A percentile compares a stretch with the other conserved stretches of the same genome.
These are phyloP conservation scores for Dothideomycetes sp. DNA, from an alignment of 2,329 filamentous ascomycete genomes.

Conservation along the genomic window DNA sequence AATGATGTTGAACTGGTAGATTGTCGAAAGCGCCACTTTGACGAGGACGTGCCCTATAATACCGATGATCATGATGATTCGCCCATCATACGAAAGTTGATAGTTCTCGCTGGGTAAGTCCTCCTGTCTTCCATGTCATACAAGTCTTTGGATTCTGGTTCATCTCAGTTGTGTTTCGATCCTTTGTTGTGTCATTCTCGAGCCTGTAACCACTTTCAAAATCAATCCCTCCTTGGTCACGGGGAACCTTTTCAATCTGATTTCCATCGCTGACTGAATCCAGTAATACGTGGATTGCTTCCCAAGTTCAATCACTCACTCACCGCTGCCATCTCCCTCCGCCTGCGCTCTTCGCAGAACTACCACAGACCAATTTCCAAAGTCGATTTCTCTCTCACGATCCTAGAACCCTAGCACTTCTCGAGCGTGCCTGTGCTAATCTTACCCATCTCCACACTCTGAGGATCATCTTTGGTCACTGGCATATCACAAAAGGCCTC, in stretches of 20 bases:
- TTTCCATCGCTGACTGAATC: constrained; percentile 9
- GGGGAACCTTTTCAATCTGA: background rate
- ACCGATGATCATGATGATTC: constrained; percentile 29
- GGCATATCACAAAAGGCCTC: constrained; percentile 27
- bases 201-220: too few relatives aligned
- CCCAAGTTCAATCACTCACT: constrained; percentile 30
- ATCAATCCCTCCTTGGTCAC: background rate
- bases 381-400: constrained; percentile 29
- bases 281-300: constrained; percentile 29
- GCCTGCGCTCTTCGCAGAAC: constrained; percentile 32
- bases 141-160: background rate
- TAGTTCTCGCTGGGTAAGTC: constrained; percentile 27
- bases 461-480: constrained; percentile 33
- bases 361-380: constrained; percentile 29
- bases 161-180: too few relatives aligned
- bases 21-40: constrained; percentile 19
- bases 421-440: constrained; percentile 26
- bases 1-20: constrained; percentile 29
- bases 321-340: constrained; percentile 36
- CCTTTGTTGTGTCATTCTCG: too few relatives aligned
- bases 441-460: constrained; percentile 33
- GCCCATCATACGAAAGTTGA: constrained; percentile 31
- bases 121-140: background rate
- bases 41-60: constrained; percentile 12
- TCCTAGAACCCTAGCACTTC: constrained; percentile 26